Conservation (phyloP, 2,329 filamentous ascomycete species). For the Verruconis gallopava region DNA sequence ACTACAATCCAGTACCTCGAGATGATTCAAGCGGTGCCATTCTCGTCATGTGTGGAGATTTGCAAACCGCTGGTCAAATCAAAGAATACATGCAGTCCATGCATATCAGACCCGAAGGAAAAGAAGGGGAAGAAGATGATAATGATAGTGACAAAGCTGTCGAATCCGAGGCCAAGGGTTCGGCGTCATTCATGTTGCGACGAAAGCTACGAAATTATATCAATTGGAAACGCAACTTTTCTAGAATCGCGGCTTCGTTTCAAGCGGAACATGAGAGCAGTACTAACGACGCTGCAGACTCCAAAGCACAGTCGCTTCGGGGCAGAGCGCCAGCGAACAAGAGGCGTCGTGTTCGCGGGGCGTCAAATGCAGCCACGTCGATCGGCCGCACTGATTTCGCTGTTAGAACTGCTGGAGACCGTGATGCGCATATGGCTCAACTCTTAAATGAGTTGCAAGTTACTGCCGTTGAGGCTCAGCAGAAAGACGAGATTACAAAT, state of each 20-base stretch:
- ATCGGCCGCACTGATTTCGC: slow-evolving; percentile 54
- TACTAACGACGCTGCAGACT: slow-evolving; percentile 33
- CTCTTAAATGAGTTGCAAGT: slow-evolving; percentile 73
- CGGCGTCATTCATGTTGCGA: slow-evolving; percentile 66
- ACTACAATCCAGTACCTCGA: slow-evolving; percentile 61
- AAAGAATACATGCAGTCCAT: slow-evolving; percentile 86
- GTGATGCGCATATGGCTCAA: slow-evolving; percentile 66
- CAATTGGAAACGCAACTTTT: slow-evolving; percentile 80
- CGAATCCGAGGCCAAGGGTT: slow-evolving; percentile 28
- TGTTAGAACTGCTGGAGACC: slow-evolving; percentile 67
- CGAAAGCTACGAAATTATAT: slow-evolving; percentile 77
- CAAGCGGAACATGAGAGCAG: slow-evolving; percentile 71
- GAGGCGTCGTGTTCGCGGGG: slow-evolving; percentile 65
- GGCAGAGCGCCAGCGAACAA: slow-evolving; percentile 70
- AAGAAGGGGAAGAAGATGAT: slow-evolving; percentile 32
- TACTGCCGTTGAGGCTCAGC: slow-evolving; percentile 60
- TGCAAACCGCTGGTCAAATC: slow-evolving; percentile 73
- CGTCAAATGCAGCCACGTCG: slow-evolving; percentile 42
- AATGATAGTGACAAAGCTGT: too few species aligned
- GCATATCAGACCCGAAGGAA: slow-evolving; percentile 46
- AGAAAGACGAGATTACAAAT: slow-evolving; percentile 61
- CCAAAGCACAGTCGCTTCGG: slow-evolving; percentile 30
- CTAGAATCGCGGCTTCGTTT: slow-evolving; percentile 65
- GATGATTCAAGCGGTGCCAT: slow-evolving; percentile 88
- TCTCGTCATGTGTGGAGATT: slow-evolving; percentile 88